Conservation (phyloP, 2,329 filamentous ascomycete species). For the Colletotrichum incanum region DNA sequence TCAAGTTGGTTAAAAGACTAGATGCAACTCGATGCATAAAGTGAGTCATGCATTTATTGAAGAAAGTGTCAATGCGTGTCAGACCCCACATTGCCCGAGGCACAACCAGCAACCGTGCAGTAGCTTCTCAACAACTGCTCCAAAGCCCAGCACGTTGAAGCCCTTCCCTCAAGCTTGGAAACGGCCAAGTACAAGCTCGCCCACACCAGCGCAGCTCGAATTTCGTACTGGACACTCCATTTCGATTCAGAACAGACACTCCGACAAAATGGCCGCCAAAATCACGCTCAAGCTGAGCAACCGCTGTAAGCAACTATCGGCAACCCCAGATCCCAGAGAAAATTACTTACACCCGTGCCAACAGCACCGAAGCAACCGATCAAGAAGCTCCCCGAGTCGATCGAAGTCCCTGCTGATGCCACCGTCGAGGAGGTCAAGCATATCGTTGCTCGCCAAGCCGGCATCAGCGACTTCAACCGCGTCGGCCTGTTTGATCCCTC, state of each 20-base stretch:
- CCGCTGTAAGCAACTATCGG: conserved; percentile 51
- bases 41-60: conserved; percentile 7
- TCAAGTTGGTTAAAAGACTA: background rate
- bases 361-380: conserved; percentile 66
- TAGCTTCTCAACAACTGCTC: conserved; percentile 40
- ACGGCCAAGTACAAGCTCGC: conserved; percentile 7
- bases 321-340: background rate
- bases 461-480: conserved; percentile 72
- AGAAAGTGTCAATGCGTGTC: background rate
- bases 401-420: conserved; percentile 65
- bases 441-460: conserved; percentile 65
- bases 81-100: conserved; percentile 19
- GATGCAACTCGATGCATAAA: background rate
- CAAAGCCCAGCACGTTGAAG: conserved; percentile 17
- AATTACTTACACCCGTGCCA: conserved; percentile 30
- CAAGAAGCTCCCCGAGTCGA: conserved; percentile 66
- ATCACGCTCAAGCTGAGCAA: conserved; percentile 61
- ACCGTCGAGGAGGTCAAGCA: conserved; percentile 75
- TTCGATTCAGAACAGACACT: background rate
- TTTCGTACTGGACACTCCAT: conserved; percentile 5
- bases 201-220: conserved; percentile 16
- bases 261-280: conserved; percentile 48
- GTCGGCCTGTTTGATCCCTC: conserved; percentile 74
- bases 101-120: conserved; percentile 32
- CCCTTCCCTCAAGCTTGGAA: conserved; percentile 16